phyloP scores from a whole-genome alignment of 176 grass and related monocot genomes.

The Cymbopogon citratus region DNA sequence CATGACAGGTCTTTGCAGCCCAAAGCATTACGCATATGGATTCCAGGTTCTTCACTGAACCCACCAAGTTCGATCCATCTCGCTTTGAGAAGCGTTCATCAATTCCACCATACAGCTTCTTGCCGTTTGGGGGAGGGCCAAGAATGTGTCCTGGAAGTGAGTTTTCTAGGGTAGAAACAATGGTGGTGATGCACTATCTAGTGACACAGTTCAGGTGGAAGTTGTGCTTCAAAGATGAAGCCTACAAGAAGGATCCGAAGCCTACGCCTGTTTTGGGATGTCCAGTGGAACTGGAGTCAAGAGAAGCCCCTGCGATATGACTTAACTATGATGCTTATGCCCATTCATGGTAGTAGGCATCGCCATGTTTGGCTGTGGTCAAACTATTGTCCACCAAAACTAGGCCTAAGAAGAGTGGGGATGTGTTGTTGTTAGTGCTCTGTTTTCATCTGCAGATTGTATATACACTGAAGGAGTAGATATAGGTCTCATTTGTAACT shows the following conservation, averaged over 20 bases:
- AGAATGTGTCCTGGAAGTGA: slow-evolving; percentile 40
- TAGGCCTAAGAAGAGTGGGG: not conserved
- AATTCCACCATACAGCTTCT: slow-evolving; percentile 23
- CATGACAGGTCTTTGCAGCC: slow-evolving; percentile 31
- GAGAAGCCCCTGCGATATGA: not conserved
- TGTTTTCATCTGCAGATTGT: not conserved
- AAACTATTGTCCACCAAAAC: not conserved
- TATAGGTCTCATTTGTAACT: not conserved
- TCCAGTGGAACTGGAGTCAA: slow-evolving; percentile 2
- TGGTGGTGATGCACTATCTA: slow-evolving; percentile 38
- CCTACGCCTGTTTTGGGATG: slow-evolving; percentile 25
- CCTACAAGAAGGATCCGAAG: slow-evolving; percentile 31
- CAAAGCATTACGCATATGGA: slow-evolving; percentile 47
- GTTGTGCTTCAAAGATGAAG: slow-evolving; percentile 19
- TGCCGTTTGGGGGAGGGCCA: slow-evolving; percentile 43
- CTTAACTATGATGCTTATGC: not conserved
- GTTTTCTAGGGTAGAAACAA: slow-evolving; percentile 37
- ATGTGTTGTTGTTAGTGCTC: not conserved
- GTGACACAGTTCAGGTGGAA: slow-evolving; percentile 37
- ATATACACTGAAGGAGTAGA: not conserved
- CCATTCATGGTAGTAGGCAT: not conserved
- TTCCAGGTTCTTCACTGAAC: slow-evolving; percentile 23
- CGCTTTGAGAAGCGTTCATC: slow-evolving; percentile 22
- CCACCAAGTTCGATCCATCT: slow-evolving; percentile 31
- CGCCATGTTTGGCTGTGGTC: not conserved